A percentile compares a stretch with the other conserved stretches of the same genome.
Conservation (phyloP, 805 yeast species). For the Lipomyces chichibuensis region DNA sequence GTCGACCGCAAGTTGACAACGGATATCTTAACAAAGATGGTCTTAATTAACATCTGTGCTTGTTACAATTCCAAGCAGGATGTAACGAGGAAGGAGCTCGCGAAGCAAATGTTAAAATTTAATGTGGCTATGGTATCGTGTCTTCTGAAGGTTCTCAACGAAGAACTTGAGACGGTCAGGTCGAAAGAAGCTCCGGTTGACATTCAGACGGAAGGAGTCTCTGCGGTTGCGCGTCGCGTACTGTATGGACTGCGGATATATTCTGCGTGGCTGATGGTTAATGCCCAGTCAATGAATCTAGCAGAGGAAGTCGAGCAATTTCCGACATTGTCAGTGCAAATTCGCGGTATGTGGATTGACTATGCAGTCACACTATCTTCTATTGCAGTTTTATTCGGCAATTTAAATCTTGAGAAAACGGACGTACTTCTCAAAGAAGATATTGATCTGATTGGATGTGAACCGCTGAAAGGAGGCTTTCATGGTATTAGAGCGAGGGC, state of each 20-base stretch:
- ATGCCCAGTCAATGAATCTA: neutral
- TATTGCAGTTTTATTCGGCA: slow-evolving; percentile 11
- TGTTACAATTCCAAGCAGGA: slow-evolving; percentile 6
- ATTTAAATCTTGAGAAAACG: slow-evolving; percentile 6
- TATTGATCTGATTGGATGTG: slow-evolving; percentile 29
- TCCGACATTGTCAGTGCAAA: neutral
- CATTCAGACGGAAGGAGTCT: neutral
- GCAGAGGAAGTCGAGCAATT: neutral
- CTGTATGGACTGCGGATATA: slow-evolving; percentile 22
- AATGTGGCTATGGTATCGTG: slow-evolving; percentile 1
- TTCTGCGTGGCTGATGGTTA: slow-evolving; percentile 23
- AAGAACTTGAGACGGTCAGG: slow-evolving; percentile 11
- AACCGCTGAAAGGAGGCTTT: slow-evolving; percentile 18
- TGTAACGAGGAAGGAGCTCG: slow-evolving; percentile 4
- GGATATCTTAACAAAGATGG: slow-evolving; percentile 21
- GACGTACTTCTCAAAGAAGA: slow-evolving; percentile 32
- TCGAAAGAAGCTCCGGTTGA: neutral
- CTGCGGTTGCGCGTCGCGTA: slow-evolving; percentile 16
- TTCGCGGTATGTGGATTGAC: slow-evolving; percentile 16
- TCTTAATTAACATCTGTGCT: slow-evolving; percentile 27
- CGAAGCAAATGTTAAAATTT: neutral
- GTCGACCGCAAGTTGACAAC: slow-evolving; percentile 12
- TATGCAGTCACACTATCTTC: slow-evolving; percentile 22
- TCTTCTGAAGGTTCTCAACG: slow-evolving; percentile 10
- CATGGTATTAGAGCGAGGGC: slow-evolving; percentile 23